These are phyloP conservation scores for Starmerella potacharoeniae DNA, from an alignment of 805 yeast species.

Conservation along the genomic window DNA sequence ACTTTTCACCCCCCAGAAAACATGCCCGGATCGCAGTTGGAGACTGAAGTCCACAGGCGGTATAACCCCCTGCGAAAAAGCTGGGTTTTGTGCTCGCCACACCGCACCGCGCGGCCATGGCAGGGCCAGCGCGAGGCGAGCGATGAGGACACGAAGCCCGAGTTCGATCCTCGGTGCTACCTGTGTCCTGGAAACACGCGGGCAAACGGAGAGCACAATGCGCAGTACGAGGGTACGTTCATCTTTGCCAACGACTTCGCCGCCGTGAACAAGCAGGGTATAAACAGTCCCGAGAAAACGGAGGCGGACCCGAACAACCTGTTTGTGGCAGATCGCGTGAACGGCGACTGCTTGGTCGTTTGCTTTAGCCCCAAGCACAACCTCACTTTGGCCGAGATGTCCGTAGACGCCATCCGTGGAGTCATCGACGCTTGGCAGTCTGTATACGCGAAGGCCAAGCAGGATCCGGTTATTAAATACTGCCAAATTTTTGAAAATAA, in stretches of 20 bases:
- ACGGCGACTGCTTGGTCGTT: slow-evolving; percentile 59
- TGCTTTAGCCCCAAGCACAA: slow-evolving; percentile 64
- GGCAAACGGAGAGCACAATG: slow-evolving; percentile 50
- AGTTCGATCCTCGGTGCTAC: slow-evolving; percentile 54
- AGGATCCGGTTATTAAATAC: slow-evolving; percentile 38
- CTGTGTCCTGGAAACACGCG: slow-evolving; percentile 62
- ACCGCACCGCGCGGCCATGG: slow-evolving; percentile 71
- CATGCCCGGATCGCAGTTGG: neutral
- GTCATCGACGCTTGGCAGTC: slow-evolving; percentile 55
- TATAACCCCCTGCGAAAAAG: slow-evolving; percentile 55
- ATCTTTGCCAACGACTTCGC: slow-evolving; percentile 60
- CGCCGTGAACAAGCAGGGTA: slow-evolving; percentile 40
- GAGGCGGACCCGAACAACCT: slow-evolving; percentile 32
- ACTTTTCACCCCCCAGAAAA: neutral
- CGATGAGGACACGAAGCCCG: slow-evolving; percentile 35
- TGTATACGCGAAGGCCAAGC: slow-evolving; percentile 36
- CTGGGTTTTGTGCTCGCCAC: slow-evolving; percentile 68
- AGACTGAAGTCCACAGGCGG: slow-evolving; percentile 40
- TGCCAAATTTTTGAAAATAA: slow-evolving; percentile 68
- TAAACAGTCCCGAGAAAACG: slow-evolving; percentile 14
- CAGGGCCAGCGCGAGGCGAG: slow-evolving; percentile 57
- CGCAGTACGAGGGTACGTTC: slow-evolving; percentile 45
- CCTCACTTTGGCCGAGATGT: slow-evolving; percentile 55
- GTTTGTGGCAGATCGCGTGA: slow-evolving; percentile 45
- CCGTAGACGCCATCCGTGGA: slow-evolving; percentile 31